Base-by-base conservation (phyloP, 1,284 basidiomycete species). In the Coniferiporia sulphurascens region DNA sequence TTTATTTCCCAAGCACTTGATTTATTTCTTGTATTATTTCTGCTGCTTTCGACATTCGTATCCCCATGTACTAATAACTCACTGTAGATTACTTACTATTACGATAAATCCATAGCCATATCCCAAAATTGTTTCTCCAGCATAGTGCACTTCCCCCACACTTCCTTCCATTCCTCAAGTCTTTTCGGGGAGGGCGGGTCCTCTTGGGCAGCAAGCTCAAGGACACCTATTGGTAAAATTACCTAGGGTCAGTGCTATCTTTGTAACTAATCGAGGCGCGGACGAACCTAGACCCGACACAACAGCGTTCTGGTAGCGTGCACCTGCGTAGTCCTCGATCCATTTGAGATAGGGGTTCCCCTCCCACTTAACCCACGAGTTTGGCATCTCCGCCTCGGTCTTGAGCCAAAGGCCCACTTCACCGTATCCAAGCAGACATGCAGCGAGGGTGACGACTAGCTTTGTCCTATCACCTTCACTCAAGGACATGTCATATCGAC, bases 111-210 rank as follows among this genome's bases (percentile, higher is more conserved):
- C 77, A 93, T 78, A 7, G 87, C 89, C 76, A 87, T 87, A 69
- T 95, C 90, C 95, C 95, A 98, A 72, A 98, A 97, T 1, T 82
- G 84, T 63, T 84, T 88, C 73, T 98, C 95, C 43, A 98, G 76
- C 49, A 78, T 71, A 0, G 91, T 87, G 67, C 90, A 93, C 61
- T 83, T 82, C 65, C 85, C 79, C 89, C 93, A 98, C 4, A 94
- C 83, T 15, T 73, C 67, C 52, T 80, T 77, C 80, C 95, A 89
- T 65, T 89, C 85, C 4, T 74, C 75, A 43, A 93, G 77, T 48
- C 86, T 77, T 12, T 66, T 68, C 0, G 76, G 72, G 0, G 87
- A 89, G 0, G 92, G 89, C 8, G 88, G 84, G 60, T 91, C 85
- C 0, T 69, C 73, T 0, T 74, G 78, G 1, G 87, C 84, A 13